Evolutionary conservation across 2,329 filamentous ascomycete genomes (phyloP).

Genomic region (Aspergillus brasiliensis): DNA sequence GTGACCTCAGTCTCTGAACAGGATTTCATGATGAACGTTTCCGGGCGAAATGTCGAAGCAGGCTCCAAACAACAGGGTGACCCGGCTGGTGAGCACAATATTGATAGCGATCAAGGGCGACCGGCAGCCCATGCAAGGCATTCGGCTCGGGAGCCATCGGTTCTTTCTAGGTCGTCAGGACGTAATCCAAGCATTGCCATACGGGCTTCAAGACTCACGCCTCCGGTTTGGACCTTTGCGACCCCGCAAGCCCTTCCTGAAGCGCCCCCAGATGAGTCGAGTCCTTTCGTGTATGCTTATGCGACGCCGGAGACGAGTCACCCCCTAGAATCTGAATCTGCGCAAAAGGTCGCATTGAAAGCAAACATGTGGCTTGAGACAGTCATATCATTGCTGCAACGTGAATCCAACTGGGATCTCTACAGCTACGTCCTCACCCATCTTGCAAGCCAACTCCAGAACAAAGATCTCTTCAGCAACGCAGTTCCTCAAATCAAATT

Average conservation of each 20-base stretch:
- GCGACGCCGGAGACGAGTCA: constrained; percentile 39
- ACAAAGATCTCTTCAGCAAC: constrained; percentile 79
- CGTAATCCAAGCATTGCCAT: constrained; percentile 37
- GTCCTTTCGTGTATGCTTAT: constrained; percentile 54
- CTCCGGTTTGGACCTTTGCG: constrained; percentile 61
- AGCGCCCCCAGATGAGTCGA: constrained; percentile 52
- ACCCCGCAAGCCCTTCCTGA: constrained; percentile 57
- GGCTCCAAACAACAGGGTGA: constrained; percentile 48
- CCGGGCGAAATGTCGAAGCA: constrained; percentile 65
- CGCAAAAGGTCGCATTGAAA: constrained; percentile 55
- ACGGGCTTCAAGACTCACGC: constrained; percentile 39
- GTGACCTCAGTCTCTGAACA: constrained; percentile 71
- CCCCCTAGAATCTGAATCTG: constrained; percentile 25
- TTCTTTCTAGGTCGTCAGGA: constrained; percentile 34
- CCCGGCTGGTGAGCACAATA: constrained; percentile 36
- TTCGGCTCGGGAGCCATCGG: constrained; percentile 34
- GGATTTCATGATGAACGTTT: constrained; percentile 68
- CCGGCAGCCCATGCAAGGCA: constrained; percentile 31
- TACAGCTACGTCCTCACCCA: constrained; percentile 90
- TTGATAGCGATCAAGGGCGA: constrained; percentile 40
- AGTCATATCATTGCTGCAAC: constrained; percentile 71
- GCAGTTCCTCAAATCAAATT: constrained; percentile 74
- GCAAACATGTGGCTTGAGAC: constrained; percentile 74
- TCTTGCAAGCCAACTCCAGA: constrained; percentile 82
- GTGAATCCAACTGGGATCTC: constrained; percentile 82